phyloP scores from a whole-genome alignment of 495 filamentous ascomycete species.

The Xylaria cubensis region DNA sequence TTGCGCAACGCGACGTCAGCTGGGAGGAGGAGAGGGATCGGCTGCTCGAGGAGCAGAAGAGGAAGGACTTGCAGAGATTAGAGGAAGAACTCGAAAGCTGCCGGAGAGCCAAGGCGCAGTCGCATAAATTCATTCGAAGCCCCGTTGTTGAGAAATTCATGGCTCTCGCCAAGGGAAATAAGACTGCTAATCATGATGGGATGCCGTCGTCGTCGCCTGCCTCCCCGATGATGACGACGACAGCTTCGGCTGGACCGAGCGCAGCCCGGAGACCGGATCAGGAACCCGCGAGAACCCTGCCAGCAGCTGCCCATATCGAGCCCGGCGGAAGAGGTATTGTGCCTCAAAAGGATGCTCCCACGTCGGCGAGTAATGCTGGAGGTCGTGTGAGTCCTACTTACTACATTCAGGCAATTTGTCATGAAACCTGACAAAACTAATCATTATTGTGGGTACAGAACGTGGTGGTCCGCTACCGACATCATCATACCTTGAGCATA shows the following conservation, averaged over 20 bases:
- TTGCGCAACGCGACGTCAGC: neutral
- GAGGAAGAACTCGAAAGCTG: conserved; percentile 49
- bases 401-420: conserved; percentile 6
- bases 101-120: conserved; percentile 22
- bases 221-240: conserved; percentile 22
- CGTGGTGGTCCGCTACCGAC: conserved; percentile 72
- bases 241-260: conserved; percentile 7
- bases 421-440: conserved; percentile 24
- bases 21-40: conserved; percentile 46
- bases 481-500: conserved; percentile 65
- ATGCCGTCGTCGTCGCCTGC: conserved; percentile 30
- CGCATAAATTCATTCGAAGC: conserved; percentile 40
- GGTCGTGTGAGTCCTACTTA: conserved; percentile 66
- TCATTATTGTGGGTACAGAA: conserved; percentile 42
- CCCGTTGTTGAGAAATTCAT: conserved; percentile 49
- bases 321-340: conserved; percentile 52
- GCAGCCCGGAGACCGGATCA: neutral
- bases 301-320: conserved; percentile 36
- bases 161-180: conserved; percentile 44
- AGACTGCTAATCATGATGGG: conserved; percentile 34
- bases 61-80: conserved; percentile 53
- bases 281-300: conserved; percentile 31
- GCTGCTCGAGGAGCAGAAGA: conserved; percentile 53
- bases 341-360: conserved; percentile 77
- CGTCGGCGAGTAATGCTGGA: conserved; percentile 83